phyloP scores from a whole-genome alignment of 176 grass and related monocot genomes.

The Musa acuminata region DNA sequence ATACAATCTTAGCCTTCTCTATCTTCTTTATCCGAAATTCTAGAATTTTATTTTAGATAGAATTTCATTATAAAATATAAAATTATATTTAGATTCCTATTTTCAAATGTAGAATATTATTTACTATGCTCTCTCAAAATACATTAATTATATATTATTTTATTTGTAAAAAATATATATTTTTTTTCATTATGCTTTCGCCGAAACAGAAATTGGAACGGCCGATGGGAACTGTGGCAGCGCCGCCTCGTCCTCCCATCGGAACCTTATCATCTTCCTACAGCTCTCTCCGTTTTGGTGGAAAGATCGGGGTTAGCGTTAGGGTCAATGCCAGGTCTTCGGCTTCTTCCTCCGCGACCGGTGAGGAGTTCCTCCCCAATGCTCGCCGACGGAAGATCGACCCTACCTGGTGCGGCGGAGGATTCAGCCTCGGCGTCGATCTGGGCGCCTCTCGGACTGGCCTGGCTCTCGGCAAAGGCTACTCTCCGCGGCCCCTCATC shows the following conservation, averaged over 20 bases:
- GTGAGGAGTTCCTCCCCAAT: constrained; percentile 42
- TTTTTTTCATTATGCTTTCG: too few relatives aligned
- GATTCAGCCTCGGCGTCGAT: constrained; percentile 81
- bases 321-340: background rate
- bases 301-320: background rate
- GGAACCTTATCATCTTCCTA: background rate
- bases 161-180: too few relatives aligned
- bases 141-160: too few relatives aligned
- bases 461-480: constrained; percentile 50
- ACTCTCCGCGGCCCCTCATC: constrained; percentile 57
- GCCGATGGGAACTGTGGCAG: background rate
- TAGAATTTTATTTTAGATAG: too few relatives aligned
- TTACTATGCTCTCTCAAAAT: too few relatives aligned
- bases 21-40: too few relatives aligned
- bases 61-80: too few relatives aligned
- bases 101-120: too few relatives aligned
- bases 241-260: background rate
- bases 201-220: background rate
- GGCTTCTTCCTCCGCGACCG: constrained; percentile 7
- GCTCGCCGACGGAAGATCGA: constrained; percentile 48
- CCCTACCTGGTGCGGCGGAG: constrained; percentile 45
- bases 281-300: background rate
- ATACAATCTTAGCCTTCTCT: too few relatives aligned
- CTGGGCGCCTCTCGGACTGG: constrained; percentile 54
- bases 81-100: too few relatives aligned